A percentile compares a stretch with the other conserved stretches of the same genome.
phyloP scores from a whole-genome alignment of 805 yeast species.

The Wickerhamiella kazuoi region DNA sequence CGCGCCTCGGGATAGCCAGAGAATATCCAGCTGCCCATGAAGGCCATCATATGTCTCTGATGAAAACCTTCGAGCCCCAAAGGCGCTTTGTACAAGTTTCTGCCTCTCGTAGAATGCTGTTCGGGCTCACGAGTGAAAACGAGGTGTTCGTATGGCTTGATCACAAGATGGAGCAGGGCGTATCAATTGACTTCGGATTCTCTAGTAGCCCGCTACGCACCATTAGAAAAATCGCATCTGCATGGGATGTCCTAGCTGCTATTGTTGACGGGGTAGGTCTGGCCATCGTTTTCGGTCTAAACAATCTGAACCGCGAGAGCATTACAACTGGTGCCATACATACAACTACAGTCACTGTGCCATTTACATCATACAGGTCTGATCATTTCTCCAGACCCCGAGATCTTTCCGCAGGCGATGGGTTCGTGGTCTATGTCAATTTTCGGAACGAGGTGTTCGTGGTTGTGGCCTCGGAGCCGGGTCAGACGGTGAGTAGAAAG shows the following conservation, averaged over 20 bases:
- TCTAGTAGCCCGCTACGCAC: background rate
- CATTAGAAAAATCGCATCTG: constrained; percentile 32
- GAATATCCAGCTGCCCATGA: constrained; percentile 12
- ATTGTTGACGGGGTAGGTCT: constrained; percentile 34
- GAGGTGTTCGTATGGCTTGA: background rate
- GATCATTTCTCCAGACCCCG: constrained; percentile 16
- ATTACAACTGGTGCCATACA: background rate
- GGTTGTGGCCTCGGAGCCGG: constrained; percentile 13
- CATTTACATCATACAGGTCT: constrained; percentile 4
- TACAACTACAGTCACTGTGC: constrained; percentile 5
- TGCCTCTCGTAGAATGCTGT: background rate
- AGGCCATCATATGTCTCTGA: no score
- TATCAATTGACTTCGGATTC: background rate
- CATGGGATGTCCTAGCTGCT: constrained; percentile 47
- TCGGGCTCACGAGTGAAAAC: background rate
- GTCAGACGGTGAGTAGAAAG: background rate
- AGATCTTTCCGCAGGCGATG: constrained; percentile 42
- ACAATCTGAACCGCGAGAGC: background rate
- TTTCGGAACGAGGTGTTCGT: constrained; percentile 26
- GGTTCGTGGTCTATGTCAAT: constrained; percentile 33
- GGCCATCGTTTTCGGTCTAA: constrained; percentile 33
- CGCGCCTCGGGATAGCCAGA: constrained; percentile 11
- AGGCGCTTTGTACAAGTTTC: background rate
- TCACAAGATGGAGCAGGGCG: background rate
- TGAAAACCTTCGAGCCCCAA: constrained; percentile 11